A percentile compares a stretch with the other conserved stretches of the same genome.
phyloP scores from a whole-genome alignment of 305 asterid genomes.

The Lippia alba region DNA sequence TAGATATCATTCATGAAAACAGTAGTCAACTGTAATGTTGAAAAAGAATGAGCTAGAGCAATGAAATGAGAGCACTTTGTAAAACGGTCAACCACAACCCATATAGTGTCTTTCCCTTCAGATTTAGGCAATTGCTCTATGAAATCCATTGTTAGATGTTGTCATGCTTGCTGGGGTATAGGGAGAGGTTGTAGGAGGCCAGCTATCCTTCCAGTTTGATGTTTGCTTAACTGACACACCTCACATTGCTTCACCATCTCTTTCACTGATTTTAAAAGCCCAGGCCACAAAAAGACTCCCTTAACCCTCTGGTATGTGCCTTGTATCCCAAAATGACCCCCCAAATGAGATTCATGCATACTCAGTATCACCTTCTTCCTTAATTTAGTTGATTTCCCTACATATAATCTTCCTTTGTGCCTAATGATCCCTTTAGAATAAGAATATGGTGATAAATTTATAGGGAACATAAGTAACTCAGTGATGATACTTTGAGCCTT shows the following conservation, averaged over 20 bases:
- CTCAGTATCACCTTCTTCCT: no score
- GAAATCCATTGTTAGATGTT: neutral
- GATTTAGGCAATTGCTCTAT: neutral
- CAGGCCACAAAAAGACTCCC: neutral
- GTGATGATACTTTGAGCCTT: no score
- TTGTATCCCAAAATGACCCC: neutral
- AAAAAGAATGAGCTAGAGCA: neutral
- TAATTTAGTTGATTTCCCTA: no score
- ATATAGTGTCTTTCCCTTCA: neutral
- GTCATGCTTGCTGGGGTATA: neutral
- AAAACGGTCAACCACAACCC: neutral
- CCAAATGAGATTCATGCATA: no score
- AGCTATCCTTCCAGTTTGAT: no score
- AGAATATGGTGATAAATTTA: no score
- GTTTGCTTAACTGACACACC: no score
- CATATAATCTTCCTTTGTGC: no score
- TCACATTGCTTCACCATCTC: no score
- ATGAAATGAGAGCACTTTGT: neutral
- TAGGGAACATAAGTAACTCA: no score
- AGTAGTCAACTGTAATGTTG: neutral
- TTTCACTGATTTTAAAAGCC: neutral
- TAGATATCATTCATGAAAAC: neutral
- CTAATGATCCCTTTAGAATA: no score
- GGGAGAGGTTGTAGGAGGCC: neutral
- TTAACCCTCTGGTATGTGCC: neutral